These are phyloP conservation scores for Leptosphaerulina australis DNA, from an alignment of 2,329 filamentous ascomycete species.

Conservation along the genomic window DNA sequence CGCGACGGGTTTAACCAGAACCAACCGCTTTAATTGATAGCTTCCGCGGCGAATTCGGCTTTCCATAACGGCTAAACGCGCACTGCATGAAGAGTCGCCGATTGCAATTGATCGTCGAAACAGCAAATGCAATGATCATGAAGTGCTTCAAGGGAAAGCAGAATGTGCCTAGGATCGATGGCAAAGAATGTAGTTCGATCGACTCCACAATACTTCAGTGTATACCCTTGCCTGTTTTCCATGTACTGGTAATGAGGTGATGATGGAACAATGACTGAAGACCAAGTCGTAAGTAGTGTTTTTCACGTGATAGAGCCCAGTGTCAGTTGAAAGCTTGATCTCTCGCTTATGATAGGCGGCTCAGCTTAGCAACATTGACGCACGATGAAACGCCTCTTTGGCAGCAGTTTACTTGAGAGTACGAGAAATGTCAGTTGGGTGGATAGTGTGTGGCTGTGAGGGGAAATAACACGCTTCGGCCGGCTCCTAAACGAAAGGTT, in stretches of 20 bases:
- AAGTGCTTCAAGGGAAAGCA: background rate
- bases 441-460: background rate
- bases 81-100: conserved; percentile 5
- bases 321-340: conserved; percentile 16
- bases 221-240: background rate
- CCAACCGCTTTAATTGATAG: conserved; percentile 1
- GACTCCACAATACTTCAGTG: background rate
- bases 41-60: background rate
- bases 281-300: background rate
- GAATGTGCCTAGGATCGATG: background rate
- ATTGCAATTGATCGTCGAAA: background rate
- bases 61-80: background rate
- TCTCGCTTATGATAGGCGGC: conserved; percentile 21
- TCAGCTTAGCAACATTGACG: conserved; percentile 22
- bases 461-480: background rate
- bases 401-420: background rate
- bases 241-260: conserved; percentile 13
- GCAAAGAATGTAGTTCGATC: background rate
- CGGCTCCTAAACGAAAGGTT: background rate
- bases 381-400: conserved; percentile 13
- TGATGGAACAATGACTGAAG: conserved; percentile 8
- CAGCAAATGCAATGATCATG: background rate
- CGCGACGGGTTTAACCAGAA: conserved; percentile 1
- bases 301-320: conserved; percentile 6
- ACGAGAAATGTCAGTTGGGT: background rate